Evolutionary conservation across 495 filamentous ascomycete genomes (phyloP).

Genomic region (Usnea hakonensis): DNA sequence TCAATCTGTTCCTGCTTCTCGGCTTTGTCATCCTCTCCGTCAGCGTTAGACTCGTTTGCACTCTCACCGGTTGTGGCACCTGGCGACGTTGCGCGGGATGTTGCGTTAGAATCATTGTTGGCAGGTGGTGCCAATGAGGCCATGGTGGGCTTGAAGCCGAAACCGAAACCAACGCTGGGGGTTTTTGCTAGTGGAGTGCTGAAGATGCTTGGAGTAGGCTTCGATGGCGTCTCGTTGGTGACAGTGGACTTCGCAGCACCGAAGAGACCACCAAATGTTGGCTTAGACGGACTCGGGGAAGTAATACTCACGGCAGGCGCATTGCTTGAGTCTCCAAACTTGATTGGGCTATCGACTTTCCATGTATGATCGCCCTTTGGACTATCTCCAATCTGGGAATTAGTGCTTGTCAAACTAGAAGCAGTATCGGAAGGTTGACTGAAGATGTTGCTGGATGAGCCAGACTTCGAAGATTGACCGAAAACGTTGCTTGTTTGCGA

Average conservation of each 20-base stretch:
- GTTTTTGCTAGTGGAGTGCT: slow-evolving; percentile 23
- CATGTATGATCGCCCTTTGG: slow-evolving; percentile 38
- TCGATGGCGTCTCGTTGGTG: slow-evolving; percentile 19
- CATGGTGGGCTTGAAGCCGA: slow-evolving; percentile 33
- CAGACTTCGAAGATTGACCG: slow-evolving; percentile 12
- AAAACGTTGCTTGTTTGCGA: slow-evolving; percentile 15
- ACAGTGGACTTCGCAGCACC: slow-evolving; percentile 32
- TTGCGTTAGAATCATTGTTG: slow-evolving; percentile 30
- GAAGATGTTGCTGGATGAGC: background rate
- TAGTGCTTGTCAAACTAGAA: slow-evolving; percentile 27
- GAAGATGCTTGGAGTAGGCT: slow-evolving; percentile 28
- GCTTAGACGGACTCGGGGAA: slow-evolving; percentile 28
- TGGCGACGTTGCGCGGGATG: slow-evolving; percentile 55
- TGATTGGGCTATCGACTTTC: slow-evolving; percentile 45
- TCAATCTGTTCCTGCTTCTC: slow-evolving; percentile 52
- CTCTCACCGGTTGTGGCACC: slow-evolving; percentile 50
- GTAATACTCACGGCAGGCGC: slow-evolving; percentile 28
- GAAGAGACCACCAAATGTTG: slow-evolving; percentile 38
- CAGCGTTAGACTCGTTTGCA: slow-evolving; percentile 35
- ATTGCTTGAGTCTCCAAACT: slow-evolving; percentile 32
- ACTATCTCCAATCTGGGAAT: slow-evolving; percentile 7
- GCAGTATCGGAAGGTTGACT: slow-evolving; percentile 18
- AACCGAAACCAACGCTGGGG: slow-evolving; percentile 15
- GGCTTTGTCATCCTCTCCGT: slow-evolving; percentile 37
- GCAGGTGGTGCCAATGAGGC: slow-evolving; percentile 35